These are phyloP conservation scores for Ogataea allantospora DNA, from an alignment of 805 yeast species.

Conservation along the genomic window DNA sequence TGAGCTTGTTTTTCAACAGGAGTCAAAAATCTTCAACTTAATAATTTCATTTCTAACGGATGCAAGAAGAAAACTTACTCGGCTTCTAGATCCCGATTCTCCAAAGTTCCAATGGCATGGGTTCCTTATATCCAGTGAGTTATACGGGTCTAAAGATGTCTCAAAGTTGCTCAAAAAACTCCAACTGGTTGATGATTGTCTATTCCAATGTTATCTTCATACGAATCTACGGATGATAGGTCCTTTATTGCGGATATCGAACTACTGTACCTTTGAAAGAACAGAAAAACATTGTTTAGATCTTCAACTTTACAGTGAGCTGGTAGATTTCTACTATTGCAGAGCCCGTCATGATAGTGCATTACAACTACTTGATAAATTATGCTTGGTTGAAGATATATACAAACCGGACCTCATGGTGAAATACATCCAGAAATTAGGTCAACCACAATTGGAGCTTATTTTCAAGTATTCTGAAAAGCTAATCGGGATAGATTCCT, in stretches of 20 bases:
- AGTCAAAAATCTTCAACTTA: constrained; percentile 38
- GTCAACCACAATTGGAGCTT: constrained; percentile 46
- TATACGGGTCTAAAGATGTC: constrained; percentile 30
- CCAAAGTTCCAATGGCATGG: constrained; percentile 46
- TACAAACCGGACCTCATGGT: constrained; percentile 47
- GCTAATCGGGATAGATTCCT: constrained; percentile 41
- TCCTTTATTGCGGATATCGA: constrained; percentile 74
- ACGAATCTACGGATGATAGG: constrained; percentile 73
- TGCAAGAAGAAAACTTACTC: constrained; percentile 47
- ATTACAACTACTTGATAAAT: constrained; percentile 50
- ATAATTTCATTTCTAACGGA: constrained; percentile 51
- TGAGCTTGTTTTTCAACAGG: constrained; percentile 21
- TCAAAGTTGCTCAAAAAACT: constrained; percentile 38
- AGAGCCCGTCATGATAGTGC: constrained; percentile 64
- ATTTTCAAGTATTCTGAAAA: constrained; percentile 57
- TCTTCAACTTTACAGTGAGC: constrained; percentile 56
- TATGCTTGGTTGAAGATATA: constrained; percentile 27
- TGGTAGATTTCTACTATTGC: constrained; percentile 76
- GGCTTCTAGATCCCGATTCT: constrained; percentile 38
- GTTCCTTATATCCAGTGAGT: constrained; percentile 39
- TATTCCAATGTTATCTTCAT: constrained; percentile 72
- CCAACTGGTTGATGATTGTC: constrained; percentile 65
- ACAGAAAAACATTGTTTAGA: constrained; percentile 55
- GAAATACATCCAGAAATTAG: constrained; percentile 57
- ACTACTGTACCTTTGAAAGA: constrained; percentile 63